Base-by-base conservation (phyloP, 371 early-diverging fungal genomes). In the Saksenaea vasiformis region DNA sequence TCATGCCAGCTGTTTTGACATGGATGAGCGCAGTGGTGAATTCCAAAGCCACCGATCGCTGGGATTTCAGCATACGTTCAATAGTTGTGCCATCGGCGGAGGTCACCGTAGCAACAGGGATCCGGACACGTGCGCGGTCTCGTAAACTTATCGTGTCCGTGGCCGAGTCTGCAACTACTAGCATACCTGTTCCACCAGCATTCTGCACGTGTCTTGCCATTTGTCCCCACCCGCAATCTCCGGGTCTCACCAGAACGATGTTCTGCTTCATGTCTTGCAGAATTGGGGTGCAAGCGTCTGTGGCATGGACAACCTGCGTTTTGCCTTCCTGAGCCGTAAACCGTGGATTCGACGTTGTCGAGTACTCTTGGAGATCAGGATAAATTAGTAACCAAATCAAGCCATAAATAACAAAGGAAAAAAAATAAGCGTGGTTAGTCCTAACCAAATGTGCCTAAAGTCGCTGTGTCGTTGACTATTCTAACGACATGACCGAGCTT, bases 141-240 rank as follows among this genome's bases (percentile, higher is more conserved):
- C 54, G 43, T 41, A 68, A 37, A 56, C 60, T 59, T 34, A 68
- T 60, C 51, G 51, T 47, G 17, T 55, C 37, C 11, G 55, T 44
- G 0, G 39, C 54, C 17, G 31, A 54, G 19, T 60, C 47, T n/a
- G 22, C 63, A 4, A 14, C 27, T 17, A 68, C 28, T 7, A 68
- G 13, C 38, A 68, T 44, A 8, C 63, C 68, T 17, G 34, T 24
- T 2, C 57, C 68, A 36, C 68, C 68, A 7, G 63, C 68, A 15
- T 55, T 63, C 55, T 68, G 68, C 26, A 57, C 59, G 22, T 63
- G 44, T 47, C 58, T 59, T 19, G 68, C 68, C 44, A 63, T 68
- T 54, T 62, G 55, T n/a, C 60, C 60, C 43, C 62, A 68, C 5
- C 58, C 64, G 28, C 63, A 62, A 15, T 36, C n/a, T 1, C 63